Conservation (phyloP, 768 basidiomycete species). For the Boletus huronensis region DNA sequence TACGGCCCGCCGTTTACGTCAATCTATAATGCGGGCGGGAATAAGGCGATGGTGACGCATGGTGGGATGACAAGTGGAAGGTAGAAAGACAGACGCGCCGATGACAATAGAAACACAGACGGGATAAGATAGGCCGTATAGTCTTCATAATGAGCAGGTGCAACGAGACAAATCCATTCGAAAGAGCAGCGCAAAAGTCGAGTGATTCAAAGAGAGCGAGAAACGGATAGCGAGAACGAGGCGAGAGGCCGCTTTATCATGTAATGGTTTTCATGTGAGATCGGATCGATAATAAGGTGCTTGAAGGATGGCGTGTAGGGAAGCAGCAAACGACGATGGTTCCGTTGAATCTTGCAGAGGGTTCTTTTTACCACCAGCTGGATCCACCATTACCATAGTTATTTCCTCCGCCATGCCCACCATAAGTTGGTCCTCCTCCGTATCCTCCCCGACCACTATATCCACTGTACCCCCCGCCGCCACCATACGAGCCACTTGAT, state of each 20-base stretch:
- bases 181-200: constrained; percentile 64
- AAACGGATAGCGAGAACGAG: constrained; percentile 24
- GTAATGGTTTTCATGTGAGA: constrained; percentile 25
- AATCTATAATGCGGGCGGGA: constrained; percentile 36
- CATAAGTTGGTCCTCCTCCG: constrained; percentile 33
- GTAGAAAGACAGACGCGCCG: constrained; percentile 27
- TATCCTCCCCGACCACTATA: constrained; percentile 41
- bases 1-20: constrained; percentile 43
- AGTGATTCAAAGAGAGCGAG: constrained; percentile 33
- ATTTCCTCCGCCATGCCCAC: constrained; percentile 29
- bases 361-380: constrained; percentile 48
- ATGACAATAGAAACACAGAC: constrained; percentile 38
- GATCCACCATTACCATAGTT: constrained; percentile 33
- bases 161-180: constrained; percentile 54
- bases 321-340: constrained; percentile 8
- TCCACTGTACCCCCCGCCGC: constrained; percentile 35
- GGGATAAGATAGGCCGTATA: constrained; percentile 40
- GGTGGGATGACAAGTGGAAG: constrained; percentile 6
- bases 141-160: constrained; percentile 47
- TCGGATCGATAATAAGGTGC: constrained; percentile 17
- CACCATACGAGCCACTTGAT: constrained; percentile 25
- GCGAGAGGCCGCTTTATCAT: constrained; percentile 15
- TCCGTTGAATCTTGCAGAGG: constrained; percentile 8
- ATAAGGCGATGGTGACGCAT: constrained; percentile 28
- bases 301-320: constrained; percentile 11